Conservation (phyloP, 164 flowering plant genomes). For the Stephania japonica region DNA sequence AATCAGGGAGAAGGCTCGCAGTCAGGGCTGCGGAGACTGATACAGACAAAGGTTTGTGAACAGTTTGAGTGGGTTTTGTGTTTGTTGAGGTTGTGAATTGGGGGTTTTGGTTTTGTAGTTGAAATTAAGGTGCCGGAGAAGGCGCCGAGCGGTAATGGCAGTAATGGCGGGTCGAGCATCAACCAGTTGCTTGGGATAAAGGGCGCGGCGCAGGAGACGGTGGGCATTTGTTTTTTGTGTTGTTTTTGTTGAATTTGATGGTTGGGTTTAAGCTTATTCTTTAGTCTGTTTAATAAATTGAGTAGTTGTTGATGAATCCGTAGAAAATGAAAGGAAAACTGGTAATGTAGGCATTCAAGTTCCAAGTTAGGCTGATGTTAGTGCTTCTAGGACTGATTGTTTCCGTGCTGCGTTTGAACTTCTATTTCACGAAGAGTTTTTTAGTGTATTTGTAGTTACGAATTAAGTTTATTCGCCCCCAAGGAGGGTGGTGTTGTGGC, state of each 20-base stretch:
- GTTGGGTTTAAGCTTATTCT: not conserved
- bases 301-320: too few species aligned
- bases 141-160: slow-evolving; percentile 47
- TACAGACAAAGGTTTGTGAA: slow-evolving; percentile 47
- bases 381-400: too few species aligned
- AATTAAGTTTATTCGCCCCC: too few species aligned
- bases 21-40: slow-evolving; percentile 71
- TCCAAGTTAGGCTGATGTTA: too few species aligned
- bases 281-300: not conserved
- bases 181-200: slow-evolving; percentile 97
- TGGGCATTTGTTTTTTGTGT: slow-evolving; percentile 21
- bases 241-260: not conserved
- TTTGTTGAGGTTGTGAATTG: not conserved
- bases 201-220: slow-evolving; percentile 92
- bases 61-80: not conserved
- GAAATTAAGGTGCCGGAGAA: slow-evolving; percentile 61
- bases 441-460: too few species aligned
- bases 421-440: too few species aligned
- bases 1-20: slow-evolving; percentile 40
- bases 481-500: too few species aligned
- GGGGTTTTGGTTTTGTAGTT: slow-evolving; percentile 9
- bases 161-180: slow-evolving; percentile 43
- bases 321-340: too few species aligned
- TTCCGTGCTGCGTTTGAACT: too few species aligned
- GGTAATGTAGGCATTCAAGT: too few species aligned